Conservation (phyloP, 1,139 yeast genomes). For the Candida sanyaensis region DNA sequence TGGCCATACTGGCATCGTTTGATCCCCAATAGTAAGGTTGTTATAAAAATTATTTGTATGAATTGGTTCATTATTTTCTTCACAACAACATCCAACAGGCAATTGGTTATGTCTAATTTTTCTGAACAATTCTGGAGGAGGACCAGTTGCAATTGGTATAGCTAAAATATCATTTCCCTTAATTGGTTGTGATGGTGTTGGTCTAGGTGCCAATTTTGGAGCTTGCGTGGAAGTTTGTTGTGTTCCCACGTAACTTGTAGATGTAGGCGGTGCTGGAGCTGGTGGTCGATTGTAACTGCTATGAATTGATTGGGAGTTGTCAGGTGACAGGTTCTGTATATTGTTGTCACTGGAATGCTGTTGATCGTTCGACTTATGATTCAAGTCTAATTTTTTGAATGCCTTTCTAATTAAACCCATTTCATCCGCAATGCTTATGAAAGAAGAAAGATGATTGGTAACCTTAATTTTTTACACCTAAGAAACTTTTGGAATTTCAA, state of each 20-base stretch:
- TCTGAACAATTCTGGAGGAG: slow-evolving; percentile 30
- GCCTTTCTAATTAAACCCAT: slow-evolving; percentile 16
- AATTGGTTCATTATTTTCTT: slow-evolving; percentile 24
- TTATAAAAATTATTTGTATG: slow-evolving; percentile 50
- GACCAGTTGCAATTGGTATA: slow-evolving; percentile 26
- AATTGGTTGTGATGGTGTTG: slow-evolving; percentile 2
- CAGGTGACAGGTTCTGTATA: not conserved
- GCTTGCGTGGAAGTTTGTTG: too few species aligned
- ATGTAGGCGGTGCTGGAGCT: slow-evolving; percentile 10
- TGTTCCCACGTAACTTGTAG: not conserved
- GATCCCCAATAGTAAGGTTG: slow-evolving; percentile 45
- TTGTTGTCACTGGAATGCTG: not conserved
- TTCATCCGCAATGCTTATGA: too few species aligned
- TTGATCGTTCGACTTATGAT: slow-evolving; percentile 5
- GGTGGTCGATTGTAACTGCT: slow-evolving; percentile 9
- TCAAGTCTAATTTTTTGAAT: slow-evolving; percentile 23
- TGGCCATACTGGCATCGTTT: slow-evolving; percentile 49
- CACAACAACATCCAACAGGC: slow-evolving; percentile 31
- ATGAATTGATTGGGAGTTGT: not conserved
- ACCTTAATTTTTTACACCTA: too few species aligned
- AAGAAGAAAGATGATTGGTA: too few species aligned
- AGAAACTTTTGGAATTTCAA: too few species aligned
- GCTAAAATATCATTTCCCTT: slow-evolving; percentile 12
- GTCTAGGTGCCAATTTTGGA: not conserved
- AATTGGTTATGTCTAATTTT: slow-evolving; percentile 26